Percentiles rank a stretch among this genome's conserved stretches.
phyloP scores from a whole-genome alignment of 371 early-diverging fungal species.

The Batrachochytrium dendrobatidis region DNA sequence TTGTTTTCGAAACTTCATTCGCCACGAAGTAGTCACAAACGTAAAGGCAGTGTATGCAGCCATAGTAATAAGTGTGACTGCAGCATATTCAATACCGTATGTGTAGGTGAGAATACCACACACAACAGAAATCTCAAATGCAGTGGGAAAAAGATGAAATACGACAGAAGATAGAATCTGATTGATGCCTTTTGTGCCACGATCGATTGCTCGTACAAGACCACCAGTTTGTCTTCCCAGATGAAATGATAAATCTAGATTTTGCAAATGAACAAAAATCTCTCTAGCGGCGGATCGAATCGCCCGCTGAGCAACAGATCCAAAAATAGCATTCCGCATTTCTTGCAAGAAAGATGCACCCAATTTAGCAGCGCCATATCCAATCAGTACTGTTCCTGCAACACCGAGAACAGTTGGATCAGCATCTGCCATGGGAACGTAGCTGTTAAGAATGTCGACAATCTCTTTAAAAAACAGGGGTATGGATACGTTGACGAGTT shows the following conservation, averaged over 20 bases:
- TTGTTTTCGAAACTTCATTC: constrained; percentile 59
- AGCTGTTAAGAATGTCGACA: constrained; percentile 58
- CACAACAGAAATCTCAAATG: constrained; percentile 89
- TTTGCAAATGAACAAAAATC: constrained; percentile 81
- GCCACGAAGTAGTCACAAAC: constrained; percentile 73
- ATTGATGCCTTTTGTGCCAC: constrained; percentile 96
- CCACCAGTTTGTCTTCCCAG: constrained; percentile 90
- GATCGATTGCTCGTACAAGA: constrained; percentile 88
- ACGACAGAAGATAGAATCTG: constrained; percentile 86
- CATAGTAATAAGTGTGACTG: constrained; percentile 80
- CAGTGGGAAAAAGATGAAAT: constrained; percentile 88
- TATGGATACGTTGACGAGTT: constrained; percentile 86
- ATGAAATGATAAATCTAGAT: constrained; percentile 83
- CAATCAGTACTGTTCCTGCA: constrained; percentile 80
- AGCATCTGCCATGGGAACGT: constrained; percentile 16
- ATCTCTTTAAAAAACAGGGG: constrained; percentile 89
- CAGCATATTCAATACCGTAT: constrained; percentile 77
- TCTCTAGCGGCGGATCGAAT: constrained; percentile 79
- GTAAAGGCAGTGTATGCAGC: constrained; percentile 83
- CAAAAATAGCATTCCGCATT: constrained; percentile 85
- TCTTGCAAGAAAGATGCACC: constrained; percentile 80
- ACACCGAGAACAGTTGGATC: constrained; percentile 60
- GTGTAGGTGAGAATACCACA: constrained; percentile 85
- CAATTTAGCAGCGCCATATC: constrained; percentile 87
- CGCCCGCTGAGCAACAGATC: constrained; percentile 88